Conservation (phyloP, 345 rosid species). For the Eucalyptus erythrocorys region DNA sequence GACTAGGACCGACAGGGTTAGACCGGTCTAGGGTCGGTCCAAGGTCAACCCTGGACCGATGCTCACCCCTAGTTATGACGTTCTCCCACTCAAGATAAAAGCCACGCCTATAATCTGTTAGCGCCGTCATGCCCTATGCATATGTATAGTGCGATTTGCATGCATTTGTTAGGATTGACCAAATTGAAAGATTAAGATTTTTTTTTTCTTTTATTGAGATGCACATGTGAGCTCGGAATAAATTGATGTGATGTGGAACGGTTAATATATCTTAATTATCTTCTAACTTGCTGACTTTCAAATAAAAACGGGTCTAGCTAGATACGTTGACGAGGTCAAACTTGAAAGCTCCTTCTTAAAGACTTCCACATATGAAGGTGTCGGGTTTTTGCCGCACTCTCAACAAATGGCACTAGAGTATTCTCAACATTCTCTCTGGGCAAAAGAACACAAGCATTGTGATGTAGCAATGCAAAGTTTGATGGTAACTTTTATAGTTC, state of each 20-base stretch:
- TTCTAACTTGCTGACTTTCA: background rate
- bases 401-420: background rate
- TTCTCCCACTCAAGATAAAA: background rate
- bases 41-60: too few relatives aligned
- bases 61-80: too few relatives aligned
- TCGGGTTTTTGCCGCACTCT: background rate
- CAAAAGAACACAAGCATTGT: accelerated
- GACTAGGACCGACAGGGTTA: too few relatives aligned
- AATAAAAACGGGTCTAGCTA: background rate
- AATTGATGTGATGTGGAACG: background rate
- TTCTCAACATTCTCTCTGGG: background rate
- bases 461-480: background rate
- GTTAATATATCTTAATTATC: background rate
- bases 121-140: too few relatives aligned
- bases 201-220: background rate
- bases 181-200: too few relatives aligned
- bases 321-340: accelerated
- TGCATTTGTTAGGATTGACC: too few relatives aligned
- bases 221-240: accelerated
- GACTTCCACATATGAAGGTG: accelerated
- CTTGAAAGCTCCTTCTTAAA: background rate
- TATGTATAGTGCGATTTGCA: too few relatives aligned
- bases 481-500: background rate
- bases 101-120: accelerated
- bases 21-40: too few relatives aligned